These are phyloP conservation scores for Carex pumila DNA, from an alignment of 176 grass and related monocot species.

Conservation along the genomic window DNA sequence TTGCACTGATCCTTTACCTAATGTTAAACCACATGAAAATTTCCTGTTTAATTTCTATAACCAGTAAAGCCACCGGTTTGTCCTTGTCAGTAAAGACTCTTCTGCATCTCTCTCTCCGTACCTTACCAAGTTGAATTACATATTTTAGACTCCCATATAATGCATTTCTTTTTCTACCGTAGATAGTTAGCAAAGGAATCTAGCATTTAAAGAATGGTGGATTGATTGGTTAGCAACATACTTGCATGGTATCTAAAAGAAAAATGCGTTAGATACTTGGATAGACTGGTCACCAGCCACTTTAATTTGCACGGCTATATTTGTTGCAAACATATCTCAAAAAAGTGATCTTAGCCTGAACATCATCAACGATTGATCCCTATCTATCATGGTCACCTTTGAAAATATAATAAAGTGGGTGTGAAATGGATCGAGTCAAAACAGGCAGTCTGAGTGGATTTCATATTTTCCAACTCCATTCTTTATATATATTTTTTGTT, in stretches of 20 bases:
- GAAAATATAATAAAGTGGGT: constrained; percentile 3
- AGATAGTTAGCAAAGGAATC: constrained; percentile 11
- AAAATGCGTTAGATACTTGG: neutral
- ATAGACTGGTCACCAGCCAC: constrained; percentile 20
- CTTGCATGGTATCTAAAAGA: neutral
- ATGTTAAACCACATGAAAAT: too few species aligned
- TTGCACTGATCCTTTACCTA: too few species aligned
- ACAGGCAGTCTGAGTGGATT: neutral
- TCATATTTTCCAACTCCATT: neutral
- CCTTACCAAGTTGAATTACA: neutral
- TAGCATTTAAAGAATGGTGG: constrained; percentile 3
- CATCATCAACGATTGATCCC: constrained; percentile 1
- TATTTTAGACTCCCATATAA: neutral
- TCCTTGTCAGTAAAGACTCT: too few species aligned
- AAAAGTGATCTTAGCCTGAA: neutral
- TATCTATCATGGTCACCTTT: constrained; percentile 11
- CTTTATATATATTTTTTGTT: neutral
- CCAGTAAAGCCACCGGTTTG: too few species aligned
- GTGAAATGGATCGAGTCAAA: neutral
- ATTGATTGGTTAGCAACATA: constrained; percentile 3
- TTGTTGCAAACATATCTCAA: constrained; percentile 8
- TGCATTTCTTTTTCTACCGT: neutral
- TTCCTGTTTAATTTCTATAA: too few species aligned
- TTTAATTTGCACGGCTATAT: constrained; percentile 8
- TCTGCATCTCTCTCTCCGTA: too few species aligned